Percentiles rank a stretch among this genome's conserved stretches.
phyloP scores from a whole-genome alignment of 2,329 filamentous ascomycete species.

The Diatrype stigma region DNA sequence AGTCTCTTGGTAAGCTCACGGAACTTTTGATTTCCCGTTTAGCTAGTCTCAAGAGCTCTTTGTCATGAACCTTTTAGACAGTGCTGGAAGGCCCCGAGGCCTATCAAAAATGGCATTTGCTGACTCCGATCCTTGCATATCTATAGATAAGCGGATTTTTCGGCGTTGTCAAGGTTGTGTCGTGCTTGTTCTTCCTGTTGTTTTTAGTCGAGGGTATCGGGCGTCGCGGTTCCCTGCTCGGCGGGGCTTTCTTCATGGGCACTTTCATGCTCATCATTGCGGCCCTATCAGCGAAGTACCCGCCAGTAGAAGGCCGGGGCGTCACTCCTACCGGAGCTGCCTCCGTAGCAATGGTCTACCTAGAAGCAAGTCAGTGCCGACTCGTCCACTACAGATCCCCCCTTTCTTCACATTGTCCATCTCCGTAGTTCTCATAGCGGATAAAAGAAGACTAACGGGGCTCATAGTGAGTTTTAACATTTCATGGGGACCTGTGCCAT shows the following conservation, averaged over 20 bases:
- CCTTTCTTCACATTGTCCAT: too few species aligned
- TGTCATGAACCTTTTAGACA: too few species aligned
- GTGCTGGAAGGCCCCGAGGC: too few species aligned
- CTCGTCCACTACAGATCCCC: neutral
- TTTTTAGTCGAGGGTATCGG: slow-evolving; percentile 47
- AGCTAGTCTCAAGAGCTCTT: too few species aligned
- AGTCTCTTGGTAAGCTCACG: too few species aligned
- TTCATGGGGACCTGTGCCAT: slow-evolving; percentile 49
- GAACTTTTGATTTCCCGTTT: too few species aligned
- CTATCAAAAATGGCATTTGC: too few species aligned
- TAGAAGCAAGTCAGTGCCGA: slow-evolving; percentile 33
- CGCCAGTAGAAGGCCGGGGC: slow-evolving; percentile 27
- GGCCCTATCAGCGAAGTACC: slow-evolving; percentile 41
- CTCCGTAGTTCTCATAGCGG: too few species aligned
- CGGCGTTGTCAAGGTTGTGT: slow-evolving; percentile 46
- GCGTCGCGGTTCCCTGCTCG: slow-evolving; percentile 43
- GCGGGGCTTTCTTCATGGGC: slow-evolving; percentile 46
- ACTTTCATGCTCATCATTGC: slow-evolving; percentile 49
- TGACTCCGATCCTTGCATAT: too few species aligned
- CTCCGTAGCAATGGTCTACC: slow-evolving; percentile 46
- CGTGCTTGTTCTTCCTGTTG: slow-evolving; percentile 41
- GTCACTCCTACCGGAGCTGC: slow-evolving; percentile 39
- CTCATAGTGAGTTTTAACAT: slow-evolving; percentile 47
- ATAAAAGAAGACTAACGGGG: slow-evolving; percentile 27
- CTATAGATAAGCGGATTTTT: slow-evolving; percentile 53